A percentile compares a stretch with the other conserved stretches of the same genome.
These are phyloP conservation scores for Arthroderma sp. DNA, from an alignment of 2,329 filamentous ascomycete species.

Conservation along the genomic window DNA sequence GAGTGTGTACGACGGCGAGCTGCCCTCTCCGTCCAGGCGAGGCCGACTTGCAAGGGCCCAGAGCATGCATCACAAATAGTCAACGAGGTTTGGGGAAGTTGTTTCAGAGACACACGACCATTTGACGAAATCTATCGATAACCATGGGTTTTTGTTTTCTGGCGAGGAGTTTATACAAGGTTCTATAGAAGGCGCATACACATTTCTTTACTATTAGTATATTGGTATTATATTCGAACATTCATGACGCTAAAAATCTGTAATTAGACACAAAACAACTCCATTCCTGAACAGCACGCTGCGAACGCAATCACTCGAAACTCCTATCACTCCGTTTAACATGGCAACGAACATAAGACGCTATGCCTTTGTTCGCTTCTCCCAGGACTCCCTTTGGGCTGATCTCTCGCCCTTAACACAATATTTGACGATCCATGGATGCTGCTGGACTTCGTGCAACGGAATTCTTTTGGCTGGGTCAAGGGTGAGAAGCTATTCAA, in stretches of 20 bases:
- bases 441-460: slow-evolving; percentile 73
- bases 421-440: slow-evolving; percentile 96
- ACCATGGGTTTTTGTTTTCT: slow-evolving; percentile 6
- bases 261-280: no score
- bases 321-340: no score
- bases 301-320: no score
- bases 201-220: no score
- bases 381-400: slow-evolving; percentile 31
- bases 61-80: slow-evolving; percentile 77
- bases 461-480: slow-evolving; percentile 89
- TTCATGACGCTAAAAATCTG: no score
- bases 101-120: slow-evolving; percentile 82
- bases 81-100: slow-evolving; percentile 98
- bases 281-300: no score
- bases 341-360: no score
- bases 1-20: slow-evolving; percentile 77
- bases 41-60: slow-evolving; percentile 72
- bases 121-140: slow-evolving; percentile 90
- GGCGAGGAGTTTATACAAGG: no score
- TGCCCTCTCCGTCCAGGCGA: slow-evolving; percentile 60
- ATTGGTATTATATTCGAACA: no score
- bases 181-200: no score
- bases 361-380: slow-evolving; percentile 6
- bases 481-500: slow-evolving; percentile 61
- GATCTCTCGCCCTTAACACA: slow-evolving; percentile 48